These are phyloP conservation scores for Glaciozyma martinii DNA, from an alignment of 768 basidiomycete species.

Conservation along the genomic window DNA sequence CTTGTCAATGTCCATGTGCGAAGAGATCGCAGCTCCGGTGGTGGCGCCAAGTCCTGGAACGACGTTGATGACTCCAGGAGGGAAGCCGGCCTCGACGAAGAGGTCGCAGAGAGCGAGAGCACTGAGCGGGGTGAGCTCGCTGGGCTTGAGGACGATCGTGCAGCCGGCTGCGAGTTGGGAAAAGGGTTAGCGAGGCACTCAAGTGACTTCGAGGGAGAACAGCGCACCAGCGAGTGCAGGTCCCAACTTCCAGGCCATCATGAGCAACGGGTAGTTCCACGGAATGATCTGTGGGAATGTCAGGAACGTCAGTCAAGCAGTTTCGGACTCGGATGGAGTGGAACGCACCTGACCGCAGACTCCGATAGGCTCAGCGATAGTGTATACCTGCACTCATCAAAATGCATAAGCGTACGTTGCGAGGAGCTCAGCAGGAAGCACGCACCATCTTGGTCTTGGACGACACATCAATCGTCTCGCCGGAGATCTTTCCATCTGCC, in stretches of 20 bases:
- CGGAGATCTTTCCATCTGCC: constrained; percentile 66
- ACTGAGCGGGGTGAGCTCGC: constrained; percentile 38
- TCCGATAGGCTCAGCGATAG: background rate
- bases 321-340: background rate
- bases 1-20: constrained; percentile 54
- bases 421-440: constrained; percentile 82
- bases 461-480: constrained; percentile 76
- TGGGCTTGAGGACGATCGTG: constrained; percentile 91
- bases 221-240: background rate
- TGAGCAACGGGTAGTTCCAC: constrained; percentile 30
- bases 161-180: constrained; percentile 84
- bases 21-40: constrained; percentile 74
- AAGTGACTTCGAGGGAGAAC: background rate
- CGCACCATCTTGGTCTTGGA: constrained; percentile 58
- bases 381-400: background rate
- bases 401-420: constrained; percentile 44
- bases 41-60: constrained; percentile 67
- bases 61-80: constrained; percentile 82
- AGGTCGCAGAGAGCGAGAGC: constrained; percentile 54
- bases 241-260: background rate
- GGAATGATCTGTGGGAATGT: constrained; percentile 30
- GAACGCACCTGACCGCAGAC: background rate
- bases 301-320: no score
- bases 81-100: constrained; percentile 77
- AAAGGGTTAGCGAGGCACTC: constrained; percentile 5